Conservation (phyloP, 495 filamentous ascomycete genomes). For the Elasticomyces elasticus region DNA sequence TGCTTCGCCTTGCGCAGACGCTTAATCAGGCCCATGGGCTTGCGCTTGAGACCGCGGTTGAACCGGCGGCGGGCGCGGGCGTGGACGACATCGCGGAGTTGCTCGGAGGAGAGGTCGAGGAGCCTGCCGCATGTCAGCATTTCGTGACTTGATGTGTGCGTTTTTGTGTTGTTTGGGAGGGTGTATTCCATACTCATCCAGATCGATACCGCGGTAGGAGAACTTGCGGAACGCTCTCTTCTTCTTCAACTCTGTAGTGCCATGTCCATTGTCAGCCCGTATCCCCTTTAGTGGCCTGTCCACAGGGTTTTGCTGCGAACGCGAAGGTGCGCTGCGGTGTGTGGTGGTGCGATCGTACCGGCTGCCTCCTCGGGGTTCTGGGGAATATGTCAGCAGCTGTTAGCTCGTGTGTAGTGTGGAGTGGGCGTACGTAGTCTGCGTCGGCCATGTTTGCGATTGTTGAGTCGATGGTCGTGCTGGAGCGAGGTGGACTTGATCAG, state of each 20-base stretch:
- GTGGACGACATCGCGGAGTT: constrained; percentile 98
- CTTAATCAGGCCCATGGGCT: constrained; percentile 99
- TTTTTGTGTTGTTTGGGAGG: neutral
- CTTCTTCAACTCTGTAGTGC: constrained; percentile 78
- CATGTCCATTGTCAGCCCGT: constrained; percentile 35
- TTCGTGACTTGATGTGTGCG: neutral
- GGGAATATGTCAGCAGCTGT: constrained; percentile 17
- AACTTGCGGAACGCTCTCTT: constrained; percentile 99
- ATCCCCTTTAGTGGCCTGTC: constrained; percentile 25
- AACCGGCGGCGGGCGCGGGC: constrained; percentile 96
- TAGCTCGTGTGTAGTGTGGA: neutral
- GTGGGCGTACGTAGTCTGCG: constrained; percentile 71
- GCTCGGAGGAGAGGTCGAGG: constrained; percentile 94
- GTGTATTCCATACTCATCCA: constrained; percentile 72
- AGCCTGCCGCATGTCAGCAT: constrained; percentile 48
- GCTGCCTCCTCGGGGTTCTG: constrained; percentile 93
- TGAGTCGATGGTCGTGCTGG: neutral
- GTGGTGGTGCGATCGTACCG: constrained; percentile 44
- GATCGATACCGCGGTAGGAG: constrained; percentile 97
- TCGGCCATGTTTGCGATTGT: constrained; percentile 74
- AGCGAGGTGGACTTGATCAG: neutral
- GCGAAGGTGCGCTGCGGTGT: constrained; percentile 9
- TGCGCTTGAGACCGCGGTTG: constrained; percentile 98
- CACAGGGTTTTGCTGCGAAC: constrained; percentile 14
- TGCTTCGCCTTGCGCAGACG: constrained; percentile 99